Conservation (phyloP, 129 eudicot species). For the carrot (Daucus carota) region DH1_v3.0 NC_030388.2:27199501-27200000, state of each 20-base stretch:
- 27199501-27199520: constrained; percentile 18
- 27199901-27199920: background rate
- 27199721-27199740: background rate
- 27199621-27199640: background rate
- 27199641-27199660: background rate
- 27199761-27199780: background rate
- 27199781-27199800: background rate
- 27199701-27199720: background rate
- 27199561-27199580: constrained; percentile 17
- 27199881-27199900: constrained; percentile 4
- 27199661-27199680: background rate
- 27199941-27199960: background rate
- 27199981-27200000: background rate
- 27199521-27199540: constrained; percentile 22
- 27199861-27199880: background rate
- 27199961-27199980: background rate
- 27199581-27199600: constrained; percentile 27
- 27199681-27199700: constrained; percentile 1
- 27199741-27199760: background rate
- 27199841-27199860: background rate
- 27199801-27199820: background rate
- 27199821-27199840: background rate
- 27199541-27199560: constrained; percentile 18
- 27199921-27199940: background rate
- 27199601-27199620: constrained; percentile 2